These are phyloP conservation scores for Phaeosphaeriaceae sp. DNA, from an alignment of 2,329 filamentous ascomycete species.

Conservation along the genomic window DNA sequence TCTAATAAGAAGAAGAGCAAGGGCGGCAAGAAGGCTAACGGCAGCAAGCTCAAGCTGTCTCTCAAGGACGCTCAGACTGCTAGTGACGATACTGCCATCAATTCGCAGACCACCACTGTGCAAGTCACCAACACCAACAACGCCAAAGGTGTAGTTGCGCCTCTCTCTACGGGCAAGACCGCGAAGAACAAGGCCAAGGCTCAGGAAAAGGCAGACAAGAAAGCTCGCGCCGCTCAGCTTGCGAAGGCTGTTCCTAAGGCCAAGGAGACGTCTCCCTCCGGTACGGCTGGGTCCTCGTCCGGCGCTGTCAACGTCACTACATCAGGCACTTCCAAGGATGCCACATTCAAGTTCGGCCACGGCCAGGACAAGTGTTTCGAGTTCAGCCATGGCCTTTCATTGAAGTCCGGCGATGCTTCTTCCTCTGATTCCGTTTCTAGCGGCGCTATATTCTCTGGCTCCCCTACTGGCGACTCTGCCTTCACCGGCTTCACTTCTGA, in stretches of 20 bases:
- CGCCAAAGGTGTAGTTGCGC: neutral
- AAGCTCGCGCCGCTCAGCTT: neutral
- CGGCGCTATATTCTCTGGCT: no score
- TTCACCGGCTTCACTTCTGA: neutral
- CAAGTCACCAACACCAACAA: neutral
- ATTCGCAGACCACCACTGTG: neutral
- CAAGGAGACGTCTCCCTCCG: neutral
- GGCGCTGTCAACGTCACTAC: neutral
- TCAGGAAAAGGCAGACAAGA: neutral
- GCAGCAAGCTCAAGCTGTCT: neutral
- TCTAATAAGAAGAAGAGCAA: neutral
- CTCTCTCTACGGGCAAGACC: neutral
- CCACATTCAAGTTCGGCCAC: neutral
- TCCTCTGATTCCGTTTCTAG: neutral
- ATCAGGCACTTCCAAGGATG: neutral
- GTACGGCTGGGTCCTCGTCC: neutral
- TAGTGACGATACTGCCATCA: neutral
- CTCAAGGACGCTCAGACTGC: neutral
- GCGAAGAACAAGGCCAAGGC: neutral
- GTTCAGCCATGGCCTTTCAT: neutral
- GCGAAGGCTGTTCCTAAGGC: neutral
- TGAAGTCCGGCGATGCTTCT: neutral
- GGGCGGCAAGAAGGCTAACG: neutral
- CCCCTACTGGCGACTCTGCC: neutral
- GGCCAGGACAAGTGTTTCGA: no score